These are phyloP conservation scores for Cryphonectria parasitica DNA, from an alignment of 2,329 filamentous ascomycete genomes.

Conservation along the genomic window DNA sequence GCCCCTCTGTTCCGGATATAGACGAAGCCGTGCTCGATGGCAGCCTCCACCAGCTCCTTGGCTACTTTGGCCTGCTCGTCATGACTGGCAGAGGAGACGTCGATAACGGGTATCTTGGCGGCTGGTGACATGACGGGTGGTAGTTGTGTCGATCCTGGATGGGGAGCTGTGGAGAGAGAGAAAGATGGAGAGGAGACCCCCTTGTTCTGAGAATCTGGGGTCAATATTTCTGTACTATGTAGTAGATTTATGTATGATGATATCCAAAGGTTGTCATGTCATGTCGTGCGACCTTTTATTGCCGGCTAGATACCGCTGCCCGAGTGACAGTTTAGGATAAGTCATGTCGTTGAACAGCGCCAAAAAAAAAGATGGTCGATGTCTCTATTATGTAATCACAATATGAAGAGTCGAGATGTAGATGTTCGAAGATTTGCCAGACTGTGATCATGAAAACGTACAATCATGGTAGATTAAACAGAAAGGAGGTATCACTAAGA, in stretches of 20 bases:
- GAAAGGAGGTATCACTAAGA: too few species aligned
- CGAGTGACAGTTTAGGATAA: background rate
- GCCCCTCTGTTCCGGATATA: conserved; percentile 78
- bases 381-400: background rate
- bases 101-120: conserved; percentile 76
- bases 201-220: too few species aligned
- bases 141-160: conserved; percentile 2
- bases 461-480: background rate
- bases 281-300: background rate
- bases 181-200: too few species aligned
- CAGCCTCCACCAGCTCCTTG: conserved; percentile 76
- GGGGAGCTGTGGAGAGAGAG: background rate
- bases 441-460: background rate
- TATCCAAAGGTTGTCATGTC: background rate
- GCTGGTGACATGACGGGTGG: conserved; percentile 35
- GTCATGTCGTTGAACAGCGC: background rate
- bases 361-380: background rate
- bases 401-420: background rate
- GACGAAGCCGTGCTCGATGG: conserved; percentile 83
- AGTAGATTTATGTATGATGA: background rate
- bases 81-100: conserved; percentile 65
- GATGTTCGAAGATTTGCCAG: background rate
- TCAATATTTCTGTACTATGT: background rate
- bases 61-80: conserved; percentile 60
- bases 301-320: background rate